Evolutionary conservation across 2,329 filamentous ascomycete genomes (phyloP), one percentile per base, ranked within the genome.

Genomic region (Talaromyces sp.): DNA sequence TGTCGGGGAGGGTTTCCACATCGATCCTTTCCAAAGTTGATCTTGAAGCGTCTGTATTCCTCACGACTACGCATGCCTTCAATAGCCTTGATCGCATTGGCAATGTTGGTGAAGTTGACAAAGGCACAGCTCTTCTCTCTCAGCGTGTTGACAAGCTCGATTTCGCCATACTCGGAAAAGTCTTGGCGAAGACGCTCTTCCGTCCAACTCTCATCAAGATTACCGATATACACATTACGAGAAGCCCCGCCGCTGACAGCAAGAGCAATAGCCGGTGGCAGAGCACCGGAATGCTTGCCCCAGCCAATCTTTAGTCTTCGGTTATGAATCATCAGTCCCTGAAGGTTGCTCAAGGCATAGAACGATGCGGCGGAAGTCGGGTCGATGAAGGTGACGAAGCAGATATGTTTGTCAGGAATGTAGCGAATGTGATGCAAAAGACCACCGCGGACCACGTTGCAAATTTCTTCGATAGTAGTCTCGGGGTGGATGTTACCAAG

Each of bases 51-150:
- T 78, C 88, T 91, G 83, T 99, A 99, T 72, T 99, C 95, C 51
- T 98, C 95, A 73, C 93, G 92, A 72, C 92, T 90, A 62, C 95
- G 88, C 66, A 99, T 88, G 27, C 93, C 95, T 78, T 99, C 95
- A 67, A 99, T 99, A 0, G 95, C 95, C 82, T 99, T 99, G 83
- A 99, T 99, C 57, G 95, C 95, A 70, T 99, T 99, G 73, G 95
- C 95, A 74, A 99, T 99, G 80, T 99, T 99, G 73, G 95, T 99
- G 76, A 99, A 99, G 81, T 99, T 99, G 75, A 99, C 95, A 75
- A 99, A 99, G 0, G 95, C 95, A 76, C 95, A 99, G 81, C 93
- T 97, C 87, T 99, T 99, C 83, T 99, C 95, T 59, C 95, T 89
- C 63, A 99, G 82, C 16, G 95, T 91, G 79, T 99, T 99, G 65